Conservation (phyloP, 192 early-diverging fungal species). For the Gonapodya sp. region DNA sequence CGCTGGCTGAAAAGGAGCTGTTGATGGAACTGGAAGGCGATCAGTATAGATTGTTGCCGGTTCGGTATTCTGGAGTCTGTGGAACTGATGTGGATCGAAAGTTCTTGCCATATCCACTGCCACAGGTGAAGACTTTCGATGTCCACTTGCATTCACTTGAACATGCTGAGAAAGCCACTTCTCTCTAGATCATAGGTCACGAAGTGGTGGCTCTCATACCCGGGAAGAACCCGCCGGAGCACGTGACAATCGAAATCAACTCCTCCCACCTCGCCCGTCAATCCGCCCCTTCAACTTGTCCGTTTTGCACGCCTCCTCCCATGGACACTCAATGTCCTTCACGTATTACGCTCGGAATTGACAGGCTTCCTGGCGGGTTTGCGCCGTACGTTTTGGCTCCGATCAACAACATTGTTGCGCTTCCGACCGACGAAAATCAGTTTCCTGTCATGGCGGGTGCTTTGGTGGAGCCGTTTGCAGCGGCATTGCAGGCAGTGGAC, state of each 20-base stretch:
- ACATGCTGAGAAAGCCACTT: too few species aligned
- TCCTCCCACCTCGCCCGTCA: background rate
- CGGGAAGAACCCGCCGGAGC: background rate
- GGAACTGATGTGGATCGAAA: background rate
- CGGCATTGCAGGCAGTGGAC: background rate
- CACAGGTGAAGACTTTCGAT: background rate
- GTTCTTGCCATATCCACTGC: background rate
- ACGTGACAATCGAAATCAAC: background rate
- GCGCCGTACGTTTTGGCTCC: background rate
- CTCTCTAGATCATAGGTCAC: background rate
- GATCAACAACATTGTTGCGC: background rate
- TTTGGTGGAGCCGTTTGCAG: background rate
- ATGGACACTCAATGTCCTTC: background rate
- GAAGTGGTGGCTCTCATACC: background rate
- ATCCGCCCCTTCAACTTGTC: background rate
- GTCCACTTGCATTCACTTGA: too few species aligned
- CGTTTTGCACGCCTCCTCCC: background rate
- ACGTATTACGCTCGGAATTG: background rate
- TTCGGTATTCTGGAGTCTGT: background rate
- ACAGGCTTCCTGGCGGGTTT: background rate
- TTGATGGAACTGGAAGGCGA: background rate
- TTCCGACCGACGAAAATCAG: background rate
- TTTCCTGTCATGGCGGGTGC: background rate
- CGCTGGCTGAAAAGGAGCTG: too few species aligned
- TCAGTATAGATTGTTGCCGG: background rate